These are phyloP conservation scores for Solanum hybrid DNA, from an alignment of 305 asterid genomes.

Conservation along the genomic window DNA sequence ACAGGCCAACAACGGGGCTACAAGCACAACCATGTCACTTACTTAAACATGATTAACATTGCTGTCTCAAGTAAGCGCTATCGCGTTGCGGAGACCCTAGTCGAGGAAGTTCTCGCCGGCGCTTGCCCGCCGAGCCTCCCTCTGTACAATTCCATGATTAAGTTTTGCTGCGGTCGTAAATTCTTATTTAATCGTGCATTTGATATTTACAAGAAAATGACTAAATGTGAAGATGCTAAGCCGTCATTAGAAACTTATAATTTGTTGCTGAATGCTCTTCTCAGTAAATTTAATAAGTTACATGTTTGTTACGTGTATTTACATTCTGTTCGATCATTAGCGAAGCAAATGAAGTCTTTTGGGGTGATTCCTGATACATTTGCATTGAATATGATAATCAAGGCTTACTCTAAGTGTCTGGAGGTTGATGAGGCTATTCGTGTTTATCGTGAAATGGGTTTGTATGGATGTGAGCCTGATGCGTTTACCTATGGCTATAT, in stretches of 20 bases:
- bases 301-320: constrained; percentile 71
- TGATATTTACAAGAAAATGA: constrained; percentile 78
- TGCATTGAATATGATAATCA: constrained; percentile 75
- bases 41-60: constrained; percentile 61
- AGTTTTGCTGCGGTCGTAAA: constrained; percentile 69
- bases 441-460: constrained; percentile 84
- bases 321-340: constrained; percentile 58
- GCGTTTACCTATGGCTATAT: constrained; percentile 64
- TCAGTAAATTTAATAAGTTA: constrained; percentile 56
- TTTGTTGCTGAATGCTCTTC: constrained; percentile 45
- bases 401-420: constrained; percentile 69
- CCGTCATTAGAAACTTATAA: constrained; percentile 75
- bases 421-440: constrained; percentile 75
- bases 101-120: constrained; percentile 79
- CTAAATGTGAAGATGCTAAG: constrained; percentile 47
- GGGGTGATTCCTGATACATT: constrained; percentile 80
- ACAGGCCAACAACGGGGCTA: constrained; percentile 79
- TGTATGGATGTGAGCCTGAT: constrained; percentile 85
- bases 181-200: constrained; percentile 74
- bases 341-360: constrained; percentile 78
- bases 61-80: constrained; percentile 56
- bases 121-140: constrained; percentile 57
- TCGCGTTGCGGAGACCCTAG: constrained; percentile 51
- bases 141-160: constrained; percentile 73
- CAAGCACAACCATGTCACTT: constrained; percentile 63